These are phyloP conservation scores for Candida palmyrensis DNA, from an alignment of 805 yeast species.

Conservation along the genomic window DNA sequence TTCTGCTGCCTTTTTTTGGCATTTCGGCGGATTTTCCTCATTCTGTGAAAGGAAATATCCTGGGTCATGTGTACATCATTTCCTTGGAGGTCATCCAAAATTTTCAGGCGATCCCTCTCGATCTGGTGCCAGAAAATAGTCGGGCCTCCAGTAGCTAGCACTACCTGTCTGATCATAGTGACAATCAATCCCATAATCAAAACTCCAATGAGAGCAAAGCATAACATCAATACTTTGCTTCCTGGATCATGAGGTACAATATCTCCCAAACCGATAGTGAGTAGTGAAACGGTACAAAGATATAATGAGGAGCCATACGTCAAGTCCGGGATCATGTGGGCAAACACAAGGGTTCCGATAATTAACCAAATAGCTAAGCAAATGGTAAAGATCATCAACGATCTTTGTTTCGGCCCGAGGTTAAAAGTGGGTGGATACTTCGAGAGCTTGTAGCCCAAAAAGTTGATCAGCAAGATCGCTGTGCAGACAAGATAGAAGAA, in stretches of 20 bases:
- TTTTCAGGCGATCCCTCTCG: slow-evolving; percentile 43
- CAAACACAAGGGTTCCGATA: slow-evolving; percentile 52
- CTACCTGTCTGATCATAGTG: slow-evolving; percentile 62
- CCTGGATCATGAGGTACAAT: slow-evolving; percentile 50
- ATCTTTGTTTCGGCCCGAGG: slow-evolving; percentile 60
- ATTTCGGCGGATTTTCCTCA: slow-evolving; percentile 45
- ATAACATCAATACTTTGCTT: slow-evolving; percentile 52
- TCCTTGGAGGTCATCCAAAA: slow-evolving; percentile 15
- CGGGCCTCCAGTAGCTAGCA: slow-evolving; percentile 56
- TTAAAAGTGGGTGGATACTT: slow-evolving; percentile 72
- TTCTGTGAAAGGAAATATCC: slow-evolving; percentile 48
- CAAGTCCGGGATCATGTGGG: slow-evolving; percentile 31
- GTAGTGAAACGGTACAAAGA: slow-evolving; percentile 64
- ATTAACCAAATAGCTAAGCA: slow-evolving; percentile 63
- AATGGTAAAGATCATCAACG: slow-evolving; percentile 69
- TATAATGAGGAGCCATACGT: slow-evolving; percentile 64
- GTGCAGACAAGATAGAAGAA: slow-evolving; percentile 57
- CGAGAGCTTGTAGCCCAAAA: slow-evolving; percentile 50
- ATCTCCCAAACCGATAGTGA: slow-evolving; percentile 83
- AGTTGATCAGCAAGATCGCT: slow-evolving; percentile 49
- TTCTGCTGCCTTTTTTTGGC: slow-evolving; percentile 37
- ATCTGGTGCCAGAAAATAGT: slow-evolving; percentile 62
- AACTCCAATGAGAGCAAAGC: slow-evolving; percentile 68
- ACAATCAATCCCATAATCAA: slow-evolving; percentile 69
- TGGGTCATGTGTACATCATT: slow-evolving; percentile 2